Base-by-base conservation (phyloP, 2,329 filamentous ascomycete genomes). In the Penicillium sp. region DNA sequence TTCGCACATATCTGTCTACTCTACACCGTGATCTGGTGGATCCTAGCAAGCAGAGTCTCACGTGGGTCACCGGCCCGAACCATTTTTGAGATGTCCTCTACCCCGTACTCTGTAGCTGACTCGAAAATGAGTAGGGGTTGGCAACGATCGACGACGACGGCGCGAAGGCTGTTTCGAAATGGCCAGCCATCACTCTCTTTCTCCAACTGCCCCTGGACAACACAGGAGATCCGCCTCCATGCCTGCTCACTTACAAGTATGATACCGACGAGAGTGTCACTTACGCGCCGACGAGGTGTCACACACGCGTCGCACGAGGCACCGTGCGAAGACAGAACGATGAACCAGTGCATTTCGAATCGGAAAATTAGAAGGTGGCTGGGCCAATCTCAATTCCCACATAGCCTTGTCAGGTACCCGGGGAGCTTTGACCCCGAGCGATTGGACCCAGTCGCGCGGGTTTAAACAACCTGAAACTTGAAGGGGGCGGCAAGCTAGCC, bases 401-500 rank as follows among this genome's bases (percentile, higher is more conserved):
- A 3, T 42, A 42, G 16, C 19, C 28, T 45, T 43, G 39, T 50
- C 26, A 34, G 26, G 21, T 21, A 50, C 48, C 39, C 39, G 19
- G 14, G 24, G n/a, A 55, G 53, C 44, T 55, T 57, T 57, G 52
- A 31, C 55, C 47, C 26, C 31, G 16, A 11, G 47, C 54, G 44
- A 59, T 60, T 59, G 55, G 55, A 23, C 43, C 24, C 39, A 43
- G 58, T 51, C 37, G 52, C 58, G 50, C 50, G 50, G 48, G 13
- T 43, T 47, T 47, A 28, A 26, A 23, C 16, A 48, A 42, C 51
- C 29, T 56, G 58, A 60, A 59, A 60, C 52, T 49, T 43, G 42
- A 33, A 40, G 39, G 39, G n/a, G 48, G 42, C 42, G 42, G 28
- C 29, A 51, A 19, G 13, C 37, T 44, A 44, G 34, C 34, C 46